A percentile compares a stretch with the other conserved stretches of the same genome.
phyloP scores from a whole-genome alignment of 805 yeast genomes.

The Candida mattraensis region DNA sequence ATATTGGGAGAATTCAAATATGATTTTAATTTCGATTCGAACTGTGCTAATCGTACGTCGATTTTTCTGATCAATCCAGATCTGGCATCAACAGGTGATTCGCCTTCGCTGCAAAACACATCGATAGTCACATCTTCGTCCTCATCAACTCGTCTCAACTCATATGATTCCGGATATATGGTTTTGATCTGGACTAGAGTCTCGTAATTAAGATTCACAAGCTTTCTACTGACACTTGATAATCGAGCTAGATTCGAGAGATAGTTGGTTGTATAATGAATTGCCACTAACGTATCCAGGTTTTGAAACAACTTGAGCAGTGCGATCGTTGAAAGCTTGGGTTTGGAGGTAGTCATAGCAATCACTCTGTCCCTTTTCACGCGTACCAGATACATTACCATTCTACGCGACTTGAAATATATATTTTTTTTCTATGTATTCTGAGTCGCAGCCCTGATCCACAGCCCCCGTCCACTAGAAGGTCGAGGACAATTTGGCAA shows the following conservation, averaged over 20 bases:
- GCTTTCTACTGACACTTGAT: constrained; percentile 16
- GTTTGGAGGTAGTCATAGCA: no score
- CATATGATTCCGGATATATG: constrained; percentile 20
- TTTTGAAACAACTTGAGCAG: constrained; percentile 11
- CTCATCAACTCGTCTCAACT: constrained; percentile 3
- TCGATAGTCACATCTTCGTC: constrained; percentile 23
- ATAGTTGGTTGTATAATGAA: constrained; percentile 25
- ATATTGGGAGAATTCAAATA: constrained; percentile 5
- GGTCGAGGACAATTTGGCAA: constrained; percentile 31
- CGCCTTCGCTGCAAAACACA: constrained; percentile 8
- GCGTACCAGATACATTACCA: no score
- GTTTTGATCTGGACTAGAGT: constrained; percentile 17
- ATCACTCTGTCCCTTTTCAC: no score
- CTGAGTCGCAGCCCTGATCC: no score
- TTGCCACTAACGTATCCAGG: constrained; percentile 22
- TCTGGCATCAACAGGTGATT: constrained; percentile 6
- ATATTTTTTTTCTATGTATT: no score
- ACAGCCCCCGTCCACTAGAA: no score
- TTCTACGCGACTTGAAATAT: no score
- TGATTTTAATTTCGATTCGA: constrained; percentile 6
- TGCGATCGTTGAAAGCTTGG: neutral
- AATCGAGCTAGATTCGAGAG: constrained; percentile 19
- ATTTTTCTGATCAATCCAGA: constrained; percentile 15
- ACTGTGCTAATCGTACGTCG: constrained; percentile 9
- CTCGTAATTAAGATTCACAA: constrained; percentile 12